Conservation (phyloP, 345 rosid genomes). For the Mangifera indica region DNA sequence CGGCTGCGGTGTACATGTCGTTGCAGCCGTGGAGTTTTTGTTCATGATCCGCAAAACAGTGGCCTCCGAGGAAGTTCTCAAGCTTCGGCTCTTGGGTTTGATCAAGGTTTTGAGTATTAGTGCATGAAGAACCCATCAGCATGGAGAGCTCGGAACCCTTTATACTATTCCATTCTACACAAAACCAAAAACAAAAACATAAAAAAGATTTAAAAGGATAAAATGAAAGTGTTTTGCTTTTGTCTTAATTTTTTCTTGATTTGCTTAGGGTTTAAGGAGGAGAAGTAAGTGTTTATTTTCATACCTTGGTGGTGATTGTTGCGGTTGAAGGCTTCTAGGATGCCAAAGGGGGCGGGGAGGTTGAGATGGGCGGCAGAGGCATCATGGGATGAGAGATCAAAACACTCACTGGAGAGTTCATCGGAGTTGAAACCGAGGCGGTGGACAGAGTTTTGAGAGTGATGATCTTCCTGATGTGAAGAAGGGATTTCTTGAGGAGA, state of each 20-base stretch:
- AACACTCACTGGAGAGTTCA: slow-evolving; percentile 50
- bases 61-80: slow-evolving; percentile 73
- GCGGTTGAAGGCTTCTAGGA: slow-evolving; percentile 58
- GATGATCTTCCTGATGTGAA: slow-evolving; percentile 28
- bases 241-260: background rate
- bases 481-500: slow-evolving; percentile 60
- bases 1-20: slow-evolving; percentile 27
- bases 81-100: slow-evolving; percentile 59
- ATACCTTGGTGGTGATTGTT: slow-evolving; percentile 66
- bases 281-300: background rate
- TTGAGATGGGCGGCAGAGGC: slow-evolving; percentile 40
- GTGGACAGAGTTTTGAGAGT: slow-evolving; percentile 28
- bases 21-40: slow-evolving; percentile 37
- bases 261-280: slow-evolving; percentile 31
- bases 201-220: background rate
- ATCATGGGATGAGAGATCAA: slow-evolving; percentile 41
- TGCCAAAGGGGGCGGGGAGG: slow-evolving; percentile 52
- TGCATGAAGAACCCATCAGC: slow-evolving; percentile 45
- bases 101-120: slow-evolving; percentile 4
- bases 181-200: slow-evolving; percentile 6
- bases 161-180: slow-evolving; percentile 63
- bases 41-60: slow-evolving; percentile 38
- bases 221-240: too few species aligned
- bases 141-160: slow-evolving; percentile 31
- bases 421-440: slow-evolving; percentile 37